Evolutionary conservation across 2,329 filamentous ascomycete species (phyloP).

Genomic region (Aspergillus sp.): DNA sequence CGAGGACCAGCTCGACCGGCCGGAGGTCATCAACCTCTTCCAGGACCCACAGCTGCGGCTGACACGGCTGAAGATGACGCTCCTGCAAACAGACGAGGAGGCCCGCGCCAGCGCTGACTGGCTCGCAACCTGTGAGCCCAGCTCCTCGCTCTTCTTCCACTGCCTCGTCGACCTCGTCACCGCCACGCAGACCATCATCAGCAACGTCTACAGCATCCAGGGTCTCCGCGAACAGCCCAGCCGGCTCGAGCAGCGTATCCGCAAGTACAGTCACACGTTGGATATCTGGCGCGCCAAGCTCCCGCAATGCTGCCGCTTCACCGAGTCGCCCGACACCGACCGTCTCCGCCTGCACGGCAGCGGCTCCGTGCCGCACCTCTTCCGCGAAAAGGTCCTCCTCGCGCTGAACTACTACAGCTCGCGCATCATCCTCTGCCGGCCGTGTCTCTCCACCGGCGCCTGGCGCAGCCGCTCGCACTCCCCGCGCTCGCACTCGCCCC

Average conservation of each 20-base stretch:
- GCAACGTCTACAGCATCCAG: constrained; percentile 39
- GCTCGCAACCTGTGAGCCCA: constrained; percentile 24
- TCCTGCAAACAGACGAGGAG: constrained; percentile 24
- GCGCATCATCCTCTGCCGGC: constrained; percentile 40
- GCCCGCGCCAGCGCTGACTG: constrained; percentile 13
- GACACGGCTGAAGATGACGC: constrained; percentile 23
- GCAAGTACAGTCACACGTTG: constrained; percentile 27
- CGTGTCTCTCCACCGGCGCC: constrained; percentile 32
- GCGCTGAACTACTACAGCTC: constrained; percentile 43
- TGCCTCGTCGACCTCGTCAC: constrained; percentile 35
- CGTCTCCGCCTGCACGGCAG: constrained; percentile 16
- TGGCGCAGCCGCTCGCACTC: background rate
- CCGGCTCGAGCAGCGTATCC: constrained; percentile 32
- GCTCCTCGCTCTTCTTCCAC: constrained; percentile 36
- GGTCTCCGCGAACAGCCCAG: constrained; percentile 28
- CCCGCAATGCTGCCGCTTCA: constrained; percentile 33
- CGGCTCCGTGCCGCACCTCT: constrained; percentile 3
- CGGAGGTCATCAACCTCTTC: constrained; percentile 24
- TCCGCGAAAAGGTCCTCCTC: constrained; percentile 34
- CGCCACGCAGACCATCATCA: constrained; percentile 37
- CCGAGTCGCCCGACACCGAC: constrained; percentile 18
- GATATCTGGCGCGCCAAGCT: constrained; percentile 36
- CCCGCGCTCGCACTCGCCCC: background rate
- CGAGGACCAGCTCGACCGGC: constrained; percentile 33
- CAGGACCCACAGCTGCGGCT: constrained; percentile 17